Conservation (phyloP, 805 yeast genomes). For the Saccharomycopsis vini region DNA sequence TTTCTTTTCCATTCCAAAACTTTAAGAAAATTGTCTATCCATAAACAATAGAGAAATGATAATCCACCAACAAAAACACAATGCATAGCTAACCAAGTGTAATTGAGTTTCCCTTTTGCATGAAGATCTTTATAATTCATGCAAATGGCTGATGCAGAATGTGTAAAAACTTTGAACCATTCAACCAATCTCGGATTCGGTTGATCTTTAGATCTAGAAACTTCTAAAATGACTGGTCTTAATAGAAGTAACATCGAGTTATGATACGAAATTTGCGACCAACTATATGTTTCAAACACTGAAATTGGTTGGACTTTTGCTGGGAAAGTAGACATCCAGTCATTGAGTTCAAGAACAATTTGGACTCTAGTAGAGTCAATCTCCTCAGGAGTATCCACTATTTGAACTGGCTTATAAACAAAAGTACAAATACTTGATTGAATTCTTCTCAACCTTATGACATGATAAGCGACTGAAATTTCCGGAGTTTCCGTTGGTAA, state of each 20-base stretch:
- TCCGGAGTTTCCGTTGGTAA: conserved; percentile 22
- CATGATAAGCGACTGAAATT: conserved; percentile 25
- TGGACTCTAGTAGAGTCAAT: conserved; percentile 25
- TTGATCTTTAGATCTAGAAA: conserved; percentile 16
- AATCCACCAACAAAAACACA: conserved; percentile 27
- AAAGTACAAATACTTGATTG: conserved; percentile 29
- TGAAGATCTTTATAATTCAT: conserved; percentile 25
- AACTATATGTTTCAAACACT: conserved; percentile 27
- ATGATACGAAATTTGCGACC: conserved; percentile 30
- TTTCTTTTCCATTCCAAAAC: conserved; percentile 24
- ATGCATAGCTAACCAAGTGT: conserved; percentile 28
- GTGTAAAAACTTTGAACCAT: conserved; percentile 29
- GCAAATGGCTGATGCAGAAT: conserved; percentile 26
- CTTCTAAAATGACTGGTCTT: conserved; percentile 26
- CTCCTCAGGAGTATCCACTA: conserved; percentile 21
- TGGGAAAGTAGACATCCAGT: conserved; percentile 28
- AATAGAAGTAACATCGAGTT: conserved; percentile 27
- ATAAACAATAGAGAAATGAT: conserved; percentile 27
- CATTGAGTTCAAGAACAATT: conserved; percentile 27
- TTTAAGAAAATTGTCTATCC: conserved; percentile 24
- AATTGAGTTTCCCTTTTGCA: conserved; percentile 22
- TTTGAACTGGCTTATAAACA: conserved; percentile 25
- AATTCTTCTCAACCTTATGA: conserved; percentile 26
- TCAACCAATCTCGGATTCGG: conserved; percentile 22
- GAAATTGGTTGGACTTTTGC: conserved; percentile 22